Conservation (phyloP, 1,139 yeast genomes). For the Candida glucosophila region DNA sequence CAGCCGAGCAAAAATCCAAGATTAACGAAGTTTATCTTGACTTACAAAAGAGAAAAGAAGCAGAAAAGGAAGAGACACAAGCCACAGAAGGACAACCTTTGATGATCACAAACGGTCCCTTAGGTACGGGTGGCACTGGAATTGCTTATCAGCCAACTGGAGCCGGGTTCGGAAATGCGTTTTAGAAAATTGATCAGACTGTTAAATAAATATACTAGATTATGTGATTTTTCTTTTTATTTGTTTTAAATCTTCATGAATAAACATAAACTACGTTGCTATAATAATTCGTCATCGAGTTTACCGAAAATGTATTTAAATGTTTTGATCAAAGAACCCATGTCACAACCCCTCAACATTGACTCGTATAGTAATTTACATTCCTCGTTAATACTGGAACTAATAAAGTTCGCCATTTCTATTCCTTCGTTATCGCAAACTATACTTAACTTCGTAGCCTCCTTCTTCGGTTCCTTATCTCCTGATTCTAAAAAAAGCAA, state of each 20-base stretch:
- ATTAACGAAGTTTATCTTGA: constrained; percentile 62
- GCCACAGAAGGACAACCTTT: constrained; percentile 43
- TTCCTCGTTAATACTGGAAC: no score
- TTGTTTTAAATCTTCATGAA: no score
- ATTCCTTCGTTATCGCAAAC: constrained; percentile 11
- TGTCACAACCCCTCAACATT: constrained; percentile 10
- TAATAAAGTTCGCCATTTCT: constrained; percentile 7
- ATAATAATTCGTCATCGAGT: no score
- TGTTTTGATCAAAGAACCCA: constrained; percentile 11
- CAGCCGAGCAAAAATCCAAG: constrained; percentile 67
- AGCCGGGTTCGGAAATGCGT: constrained; percentile 56
- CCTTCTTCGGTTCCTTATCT: constrained; percentile 8
- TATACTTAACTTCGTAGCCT: constrained; percentile 5
- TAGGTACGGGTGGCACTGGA: constrained; percentile 27
- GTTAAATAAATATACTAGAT: no score
- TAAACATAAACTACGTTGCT: no score
- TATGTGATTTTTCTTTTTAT: constrained; percentile 1
- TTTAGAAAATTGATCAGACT: constrained; percentile 18
- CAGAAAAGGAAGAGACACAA: constrained; percentile 46
- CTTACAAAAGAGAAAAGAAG: constrained; percentile 59
- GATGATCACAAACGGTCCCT: constrained; percentile 59
- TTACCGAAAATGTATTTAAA: constrained; percentile 11
- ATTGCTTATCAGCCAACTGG: constrained; percentile 61
- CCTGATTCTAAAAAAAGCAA: constrained; percentile 4
- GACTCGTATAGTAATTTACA: constrained; percentile 9